These are phyloP conservation scores for Aspergillus ostianus DNA, from an alignment of 495 filamentous ascomycete species.

Conservation along the genomic window DNA sequence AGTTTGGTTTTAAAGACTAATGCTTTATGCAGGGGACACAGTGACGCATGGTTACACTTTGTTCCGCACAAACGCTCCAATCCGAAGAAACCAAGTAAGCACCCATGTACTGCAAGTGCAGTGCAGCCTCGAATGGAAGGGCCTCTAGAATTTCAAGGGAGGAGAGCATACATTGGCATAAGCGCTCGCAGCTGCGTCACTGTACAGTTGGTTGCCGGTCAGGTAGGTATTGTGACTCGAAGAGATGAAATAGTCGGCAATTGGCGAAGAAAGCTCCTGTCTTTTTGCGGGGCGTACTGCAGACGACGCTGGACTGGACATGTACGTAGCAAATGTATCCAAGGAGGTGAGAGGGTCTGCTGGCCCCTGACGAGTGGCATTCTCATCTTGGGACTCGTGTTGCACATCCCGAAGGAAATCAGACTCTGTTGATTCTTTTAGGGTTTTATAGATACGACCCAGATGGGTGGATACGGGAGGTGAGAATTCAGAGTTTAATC, in stretches of 20 bases:
- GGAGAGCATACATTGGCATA: slow-evolving; percentile 70
- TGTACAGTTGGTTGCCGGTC: slow-evolving; percentile 87
- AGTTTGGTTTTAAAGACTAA: slow-evolving; percentile 1
- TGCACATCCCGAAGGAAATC: slow-evolving; percentile 30
- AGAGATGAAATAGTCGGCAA: slow-evolving; percentile 87
- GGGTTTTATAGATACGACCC: slow-evolving; percentile 31
- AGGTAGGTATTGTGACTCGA: slow-evolving; percentile 96
- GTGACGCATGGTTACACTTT: slow-evolving; percentile 4
- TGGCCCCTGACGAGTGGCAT: neutral
- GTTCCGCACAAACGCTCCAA: neutral
- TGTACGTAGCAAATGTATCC: slow-evolving; percentile 55
- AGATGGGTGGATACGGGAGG: slow-evolving; percentile 30
- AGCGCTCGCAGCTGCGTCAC: slow-evolving; percentile 73
- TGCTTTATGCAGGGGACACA: neutral
- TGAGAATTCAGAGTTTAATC: slow-evolving; percentile 27
- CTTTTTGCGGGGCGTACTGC: slow-evolving; percentile 34
- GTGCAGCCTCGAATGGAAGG: neutral
- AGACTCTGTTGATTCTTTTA: slow-evolving; percentile 15
- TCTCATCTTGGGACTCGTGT: slow-evolving; percentile 14
- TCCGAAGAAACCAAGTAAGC: slow-evolving; percentile 6
- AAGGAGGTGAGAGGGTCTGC: slow-evolving; percentile 35
- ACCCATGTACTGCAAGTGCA: slow-evolving; percentile 1
- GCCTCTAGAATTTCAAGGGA: neutral
- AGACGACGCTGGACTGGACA: slow-evolving; percentile 54
- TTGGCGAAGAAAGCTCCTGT: slow-evolving; percentile 60